Evolutionary conservation across 345 rosid species (phyloP).

Genomic region (Eucalyptus marginata): DNA sequence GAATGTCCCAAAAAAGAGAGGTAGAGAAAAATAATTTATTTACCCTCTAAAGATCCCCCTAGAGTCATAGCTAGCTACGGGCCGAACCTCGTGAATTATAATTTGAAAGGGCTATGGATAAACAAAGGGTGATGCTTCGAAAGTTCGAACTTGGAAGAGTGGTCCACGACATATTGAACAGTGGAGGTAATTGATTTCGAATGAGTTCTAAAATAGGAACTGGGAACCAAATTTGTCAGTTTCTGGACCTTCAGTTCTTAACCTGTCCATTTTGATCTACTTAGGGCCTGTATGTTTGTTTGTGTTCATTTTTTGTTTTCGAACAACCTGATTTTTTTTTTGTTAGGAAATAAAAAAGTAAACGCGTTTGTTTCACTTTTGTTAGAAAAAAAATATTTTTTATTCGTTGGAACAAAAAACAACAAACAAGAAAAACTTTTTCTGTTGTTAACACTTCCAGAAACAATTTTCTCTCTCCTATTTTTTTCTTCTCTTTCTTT

Average conservation of each 20-base stretch:
- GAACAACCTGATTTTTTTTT: too few relatives aligned
- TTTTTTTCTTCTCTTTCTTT: too few relatives aligned
- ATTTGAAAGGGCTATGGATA: neutral
- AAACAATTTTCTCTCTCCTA: too few relatives aligned
- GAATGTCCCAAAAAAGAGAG: neutral
- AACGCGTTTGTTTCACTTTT: too few relatives aligned
- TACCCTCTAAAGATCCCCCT: neutral
- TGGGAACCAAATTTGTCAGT: neutral
- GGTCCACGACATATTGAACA: neutral
- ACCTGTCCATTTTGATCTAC: neutral
- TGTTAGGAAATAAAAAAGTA: too few relatives aligned
- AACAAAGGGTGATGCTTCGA: neutral
- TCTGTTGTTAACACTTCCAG: too few relatives aligned
- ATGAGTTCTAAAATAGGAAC: neutral
- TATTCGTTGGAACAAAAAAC: too few relatives aligned
- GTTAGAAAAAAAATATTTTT: too few relatives aligned
- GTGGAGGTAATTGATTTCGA: fast-evolving
- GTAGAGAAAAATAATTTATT: neutral
- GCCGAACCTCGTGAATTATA: neutral
- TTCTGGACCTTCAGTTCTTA: neutral
- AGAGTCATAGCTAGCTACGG: neutral
- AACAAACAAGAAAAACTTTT: too few relatives aligned
- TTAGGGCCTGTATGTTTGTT: too few relatives aligned
- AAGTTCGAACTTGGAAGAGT: neutral
- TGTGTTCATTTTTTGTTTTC: too few relatives aligned